Base-by-base conservation (phyloP, 768 basidiomycete species). In the Trametes coccinea region DNA sequence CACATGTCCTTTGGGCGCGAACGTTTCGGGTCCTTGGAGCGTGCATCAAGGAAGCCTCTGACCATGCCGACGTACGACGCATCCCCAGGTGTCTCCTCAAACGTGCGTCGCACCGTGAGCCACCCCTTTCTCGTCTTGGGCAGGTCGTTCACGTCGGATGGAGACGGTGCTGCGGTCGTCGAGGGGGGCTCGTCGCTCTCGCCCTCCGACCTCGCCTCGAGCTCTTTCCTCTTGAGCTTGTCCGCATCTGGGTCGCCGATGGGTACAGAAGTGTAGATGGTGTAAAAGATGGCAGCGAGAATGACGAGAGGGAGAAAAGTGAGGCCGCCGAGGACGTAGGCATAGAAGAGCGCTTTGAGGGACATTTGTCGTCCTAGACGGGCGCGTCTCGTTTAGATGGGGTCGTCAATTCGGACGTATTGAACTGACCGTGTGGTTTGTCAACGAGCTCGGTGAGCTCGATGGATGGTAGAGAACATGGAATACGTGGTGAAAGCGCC, bases 1-100 rank as follows among this genome's bases (percentile, higher is more conserved):
- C 92, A 97, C 83, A 84, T 88, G 72, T 97, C 95, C 76, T 93
- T 93, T 14, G 94, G 93, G 52, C 90, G 82, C 13, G 89, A 86
- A 44, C 84, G 80, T 70, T 89, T 90, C 7, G 93, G 90, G 74
- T 94, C 92, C 71, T 91, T 90, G 53, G 91, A 92, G 59, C 90
- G 82, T 16, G 91, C 79, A 68, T 93, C 92, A 61, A 93, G 77
- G 70, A 92, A 90, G 13, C 89, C 88, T 58, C 85, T 84, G 69
- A 94, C 85, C 62, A 92, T 76, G n/a, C 82, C 86, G 56, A 92
- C 89, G 69, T 94, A 93, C 46, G 88, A 83, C 9, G 82, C 81
- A 64, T 92, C 89, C 22, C 74, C 73, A 17, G 75, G 68, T 9
- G 80, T 73, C 70, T 90, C 88, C 67, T 91, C 86, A 67, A 92